Base-by-base conservation (phyloP, 768 basidiomycete species). In the Auricularia cornea region DNA sequence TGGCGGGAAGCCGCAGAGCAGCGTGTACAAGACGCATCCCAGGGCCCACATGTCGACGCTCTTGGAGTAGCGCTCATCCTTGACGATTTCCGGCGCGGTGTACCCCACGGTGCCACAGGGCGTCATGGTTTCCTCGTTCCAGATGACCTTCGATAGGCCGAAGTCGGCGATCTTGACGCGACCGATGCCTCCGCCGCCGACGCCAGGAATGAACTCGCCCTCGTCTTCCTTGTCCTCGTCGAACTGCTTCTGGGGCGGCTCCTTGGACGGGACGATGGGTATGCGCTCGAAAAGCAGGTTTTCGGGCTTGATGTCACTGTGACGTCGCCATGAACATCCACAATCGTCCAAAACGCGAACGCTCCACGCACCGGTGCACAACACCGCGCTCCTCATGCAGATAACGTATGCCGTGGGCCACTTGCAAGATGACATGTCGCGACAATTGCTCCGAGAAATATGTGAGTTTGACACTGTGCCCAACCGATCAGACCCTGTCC, bases 31-130 rank as follows among this genome's bases (percentile, higher is more conserved):
- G n/a, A 99, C 97, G 74, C 97, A 99, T 44, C 97, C 97, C 40
- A 99, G 78, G 2, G 97, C 97, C 97, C 97, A 99, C 97, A 98
- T 98, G 72, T 99, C 97, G 62, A 98, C 96, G 70, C 90, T 93
- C 76, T 94, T 95, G 73, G 86, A 90, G 73, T 96, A 96, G 31
- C 94, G 83, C 77, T 99, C 96, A 72, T 98, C 97, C 77, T 98
- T 98, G 69, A 99, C 97, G 65, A 99, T 99, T 77, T 99, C 97
- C 4, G 97, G 97, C 5, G 97, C 97, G 2, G 97, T 99, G 75
- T 99, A 99, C 26, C 97, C 97, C 33, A 99, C 96, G 2, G 97
- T 99, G n/a, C 97, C 97, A 70, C 97, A 99, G 26, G 97, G 97
- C 16, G 97, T 99, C 90, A 92, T 95, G 5, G 97, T 99, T 72